Base-by-base conservation (phyloP, 2,329 filamentous ascomycete genomes). In the Bertia moriformis region DNA sequence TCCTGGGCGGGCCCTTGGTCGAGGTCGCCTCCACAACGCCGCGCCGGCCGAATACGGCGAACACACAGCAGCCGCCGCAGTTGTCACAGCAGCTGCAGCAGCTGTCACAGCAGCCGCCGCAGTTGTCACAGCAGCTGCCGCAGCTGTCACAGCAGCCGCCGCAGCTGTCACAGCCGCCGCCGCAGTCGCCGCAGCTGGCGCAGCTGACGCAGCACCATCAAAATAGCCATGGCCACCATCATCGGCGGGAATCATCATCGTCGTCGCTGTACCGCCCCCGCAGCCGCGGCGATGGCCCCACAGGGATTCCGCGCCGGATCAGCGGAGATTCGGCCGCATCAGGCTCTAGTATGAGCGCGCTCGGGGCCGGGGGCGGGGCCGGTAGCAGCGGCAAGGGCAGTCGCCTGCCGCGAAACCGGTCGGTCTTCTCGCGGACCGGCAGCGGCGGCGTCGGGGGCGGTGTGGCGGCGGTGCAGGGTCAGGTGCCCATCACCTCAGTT, bases 1-100 rank as follows among this genome's bases (percentile, higher is more conserved):
- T 36, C 33, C 44, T 58, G 4, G 46, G 50, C 41, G 58, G 61
- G 4, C 60, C 69, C 0, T 68, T 62, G 41, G 66, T 73, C 40
- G 71, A 74, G 44, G 62, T 74, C 4, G 67, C 69, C 2, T 60
- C 68, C 29, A n/a, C n/a, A n/a, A 68, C 61, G 38, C 65, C 66
- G 14, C 52, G 46, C 38, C 50, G 51, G 12, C 46, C 40, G 18
- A 27, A 14, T 14, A 40, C 43, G 18, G 40, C 12, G 40, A n/a
- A n/a, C n/a, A n/a, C n/a, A n/a, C n/a, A n/a, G n/a, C n/a, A n/a
- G 39, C 14, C 33, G 4, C 53, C 62, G 4, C 55, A 61, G 37
- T 45, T 53, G 4, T 48, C 47, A 2, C n/a, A n/a, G n/a, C n/a
- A n/a, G n/a, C n/a, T n/a, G n/a, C 45, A 51, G 2, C 51, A 57